Base-by-base conservation (phyloP, 352 stramenopile genomes). In the Pythium aquatile region DNA sequence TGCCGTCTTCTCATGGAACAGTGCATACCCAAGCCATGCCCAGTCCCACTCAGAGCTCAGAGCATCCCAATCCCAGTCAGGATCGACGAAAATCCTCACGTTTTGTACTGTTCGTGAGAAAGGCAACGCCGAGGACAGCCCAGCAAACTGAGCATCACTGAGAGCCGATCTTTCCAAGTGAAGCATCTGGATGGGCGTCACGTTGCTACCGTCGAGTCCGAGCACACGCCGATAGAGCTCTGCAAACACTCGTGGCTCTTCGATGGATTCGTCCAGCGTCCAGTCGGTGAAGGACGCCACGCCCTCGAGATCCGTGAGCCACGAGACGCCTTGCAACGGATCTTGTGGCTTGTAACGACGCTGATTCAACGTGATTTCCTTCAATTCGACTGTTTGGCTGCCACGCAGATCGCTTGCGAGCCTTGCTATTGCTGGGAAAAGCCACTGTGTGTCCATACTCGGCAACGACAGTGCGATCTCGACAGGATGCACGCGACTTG, bases 381-480 rank as follows among this genome's bases (percentile, higher is more conserved):
- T 37, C 7, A 68, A 11, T 16, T 39, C 1, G 1, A 68, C n/a
- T 0, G 30, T 13, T 4, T 16, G 4, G 13, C 14, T 33, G 5
- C 14, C 10, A 7, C 3, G 17, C 13, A 61, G 8, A 2, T 51
- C 20, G 10, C 5, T 2, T 10, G 51, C 42, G 29, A 61, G 46
- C 0, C 1, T 14, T 1, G 26, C n/a, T 1, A 68, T 48, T 0
- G 35, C 24, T 20, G 53, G 61, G 0, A 68, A 28, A 14, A 68
- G 53, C 44, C 54, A 68, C 35, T 47, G 53, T 16, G 61, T 63
- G 28, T 68, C 61, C 54, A 68, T 62, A 20, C 61, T 68, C 2
- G 61, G 61, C 3, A 68, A 33, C 16, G 44, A 26, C 10, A 68
- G 13, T n/a, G 54, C 61, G 1, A 68, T 29, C 24, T 58, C 17